A percentile compares a stretch with the other conserved stretches of the same genome.
Conservation (phyloP, 2,329 filamentous ascomycete species). For the Leptoxyphium fumago region DNA sequence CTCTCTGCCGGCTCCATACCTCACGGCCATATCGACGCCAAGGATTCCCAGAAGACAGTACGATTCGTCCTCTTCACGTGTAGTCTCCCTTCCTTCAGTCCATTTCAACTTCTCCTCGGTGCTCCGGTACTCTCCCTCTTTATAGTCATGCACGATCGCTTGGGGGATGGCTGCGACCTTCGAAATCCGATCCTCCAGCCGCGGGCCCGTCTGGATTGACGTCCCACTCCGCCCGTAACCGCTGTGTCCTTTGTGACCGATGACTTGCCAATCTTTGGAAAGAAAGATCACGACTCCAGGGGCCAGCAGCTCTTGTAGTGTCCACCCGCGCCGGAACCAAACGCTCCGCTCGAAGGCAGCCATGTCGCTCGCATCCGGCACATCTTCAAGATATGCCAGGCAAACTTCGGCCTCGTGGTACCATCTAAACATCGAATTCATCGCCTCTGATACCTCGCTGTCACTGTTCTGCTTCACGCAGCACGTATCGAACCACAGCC, state of each 20-base stretch:
- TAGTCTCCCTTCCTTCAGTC: slow-evolving; percentile 3
- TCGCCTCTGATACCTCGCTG: slow-evolving; percentile 6
- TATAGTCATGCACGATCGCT: slow-evolving; percentile 2
- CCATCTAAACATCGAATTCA: slow-evolving; percentile 10
- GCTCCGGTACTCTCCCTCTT: neutral
- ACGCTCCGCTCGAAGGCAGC: slow-evolving; percentile 3
- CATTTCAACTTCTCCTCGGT: slow-evolving; percentile 1
- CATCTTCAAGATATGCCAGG: slow-evolving; percentile 6
- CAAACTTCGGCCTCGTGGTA: slow-evolving; percentile 6
- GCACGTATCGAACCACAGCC: slow-evolving; percentile 8
- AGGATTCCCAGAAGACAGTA: slow-evolving; percentile 6
- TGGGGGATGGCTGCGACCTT: slow-evolving; percentile 5
- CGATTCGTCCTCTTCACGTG: slow-evolving; percentile 5
- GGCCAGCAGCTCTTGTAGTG: slow-evolving; percentile 13
- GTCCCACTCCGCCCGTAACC: too few species aligned
- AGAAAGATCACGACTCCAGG: slow-evolving; percentile 6
- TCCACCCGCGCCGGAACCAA: slow-evolving; percentile 13
- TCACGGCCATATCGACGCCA: too few species aligned
- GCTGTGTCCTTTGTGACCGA: slow-evolving; percentile 5
- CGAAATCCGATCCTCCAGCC: slow-evolving; percentile 2
- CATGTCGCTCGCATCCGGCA: neutral
- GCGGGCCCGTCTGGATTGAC: neutral
- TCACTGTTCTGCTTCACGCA: slow-evolving; percentile 8
- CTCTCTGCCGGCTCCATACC: too few species aligned
- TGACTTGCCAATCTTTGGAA: slow-evolving; percentile 2